phyloP scores from a whole-genome alignment of 2,329 filamentous ascomycete genomes.

The Zelopaecilomyces penicillatus region DNA sequence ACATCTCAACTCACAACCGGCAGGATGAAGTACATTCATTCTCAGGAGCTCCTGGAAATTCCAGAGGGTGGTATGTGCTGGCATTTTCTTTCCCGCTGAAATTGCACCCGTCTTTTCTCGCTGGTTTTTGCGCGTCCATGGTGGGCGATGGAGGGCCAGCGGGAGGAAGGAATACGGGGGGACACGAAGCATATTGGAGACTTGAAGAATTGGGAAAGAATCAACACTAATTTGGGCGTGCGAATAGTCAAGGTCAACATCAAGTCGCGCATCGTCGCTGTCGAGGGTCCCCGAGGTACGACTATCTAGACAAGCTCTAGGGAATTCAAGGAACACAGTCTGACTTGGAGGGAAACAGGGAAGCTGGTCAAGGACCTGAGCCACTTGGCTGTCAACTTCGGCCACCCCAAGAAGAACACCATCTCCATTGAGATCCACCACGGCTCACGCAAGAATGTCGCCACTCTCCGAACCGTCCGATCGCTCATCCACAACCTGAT shows the following conservation, averaged over 20 bases:
- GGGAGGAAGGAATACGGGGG: not conserved
- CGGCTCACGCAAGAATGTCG: constrained; percentile 94
- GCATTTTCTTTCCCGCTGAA: constrained; percentile 8
- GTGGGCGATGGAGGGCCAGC: not conserved
- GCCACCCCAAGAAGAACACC: constrained; percentile 70
- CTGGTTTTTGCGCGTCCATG: not conserved
- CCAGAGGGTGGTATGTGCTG: constrained; percentile 85
- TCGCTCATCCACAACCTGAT: constrained; percentile 98
- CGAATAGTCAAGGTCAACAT: constrained; percentile 88
- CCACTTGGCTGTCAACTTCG: constrained; percentile 95
- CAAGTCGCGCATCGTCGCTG: constrained; percentile 92
- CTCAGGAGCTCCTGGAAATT: constrained; percentile 88
- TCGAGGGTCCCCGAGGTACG: constrained; percentile 90
- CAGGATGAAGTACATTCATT: constrained; percentile 99
- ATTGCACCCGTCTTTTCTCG: not conserved
- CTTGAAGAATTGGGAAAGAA: constrained; percentile 8
- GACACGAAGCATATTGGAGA: not conserved
- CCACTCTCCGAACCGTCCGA: constrained; percentile 94
- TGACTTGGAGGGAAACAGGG: constrained; percentile 41
- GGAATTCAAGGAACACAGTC: constrained; percentile 4
- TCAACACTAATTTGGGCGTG: constrained; percentile 21
- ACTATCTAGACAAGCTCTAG: constrained; percentile 8
- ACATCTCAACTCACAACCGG: constrained; percentile 41
- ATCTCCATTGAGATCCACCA: constrained; percentile 99
- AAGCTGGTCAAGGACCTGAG: constrained; percentile 96